These are phyloP conservation scores for Sclerotinia subarctica DNA, from an alignment of 2,329 filamentous ascomycete genomes.

Conservation along the genomic window DNA sequence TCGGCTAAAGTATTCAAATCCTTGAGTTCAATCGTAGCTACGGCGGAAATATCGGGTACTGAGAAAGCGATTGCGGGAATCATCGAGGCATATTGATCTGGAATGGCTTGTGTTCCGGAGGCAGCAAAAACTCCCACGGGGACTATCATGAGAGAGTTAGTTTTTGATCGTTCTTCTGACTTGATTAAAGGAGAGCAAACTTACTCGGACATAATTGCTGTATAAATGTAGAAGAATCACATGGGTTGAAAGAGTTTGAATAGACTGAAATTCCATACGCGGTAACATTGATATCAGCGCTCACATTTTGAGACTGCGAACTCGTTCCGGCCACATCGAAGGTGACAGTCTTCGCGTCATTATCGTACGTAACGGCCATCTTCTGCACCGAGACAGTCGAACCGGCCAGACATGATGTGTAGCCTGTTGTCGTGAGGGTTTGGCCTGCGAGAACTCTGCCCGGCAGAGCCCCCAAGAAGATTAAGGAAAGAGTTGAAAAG, in stretches of 20 bases:
- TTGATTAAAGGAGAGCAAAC: background rate
- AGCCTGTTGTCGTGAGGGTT: slow-evolving; percentile 76
- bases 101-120: slow-evolving; percentile 67
- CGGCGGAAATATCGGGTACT: slow-evolving; percentile 84
- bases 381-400: slow-evolving; percentile 65
- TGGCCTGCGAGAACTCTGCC: slow-evolving; percentile 58
- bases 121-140: slow-evolving; percentile 73
- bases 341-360: slow-evolving; percentile 64
- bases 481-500: slow-evolving; percentile 34
- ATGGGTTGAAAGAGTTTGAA: slow-evolving; percentile 78
- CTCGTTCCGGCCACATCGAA: slow-evolving; percentile 85
- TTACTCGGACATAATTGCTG: slow-evolving; percentile 74
- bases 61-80: slow-evolving; percentile 89
- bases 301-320: slow-evolving; percentile 71
- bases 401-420: slow-evolving; percentile 65
- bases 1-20: slow-evolving; percentile 55
- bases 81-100: slow-evolving; percentile 64
- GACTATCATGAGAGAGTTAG: slow-evolving; percentile 48
- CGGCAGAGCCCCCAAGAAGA: slow-evolving; percentile 34
- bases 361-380: slow-evolving; percentile 77
- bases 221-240: slow-evolving; percentile 63
- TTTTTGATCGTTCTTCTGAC: background rate
- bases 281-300: slow-evolving; percentile 49
- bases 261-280: slow-evolving; percentile 78
- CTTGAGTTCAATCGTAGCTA: slow-evolving; percentile 74